Evolutionary conservation across 495 filamentous ascomycete genomes (phyloP).

Genomic region (Hypomontagnella monticulosa): DNA sequence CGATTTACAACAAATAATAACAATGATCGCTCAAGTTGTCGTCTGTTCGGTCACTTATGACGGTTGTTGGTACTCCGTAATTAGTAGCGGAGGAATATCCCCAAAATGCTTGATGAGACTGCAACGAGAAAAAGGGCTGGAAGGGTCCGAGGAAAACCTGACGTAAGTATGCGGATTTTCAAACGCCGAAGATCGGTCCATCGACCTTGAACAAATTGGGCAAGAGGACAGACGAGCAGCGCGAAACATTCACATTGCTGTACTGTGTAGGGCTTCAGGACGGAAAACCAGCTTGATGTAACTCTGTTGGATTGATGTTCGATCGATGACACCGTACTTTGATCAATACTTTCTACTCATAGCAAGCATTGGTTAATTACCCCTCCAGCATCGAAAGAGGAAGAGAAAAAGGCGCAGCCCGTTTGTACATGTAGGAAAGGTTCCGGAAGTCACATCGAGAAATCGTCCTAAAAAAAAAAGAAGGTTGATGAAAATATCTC

Average conservation of each 20-base stretch:
- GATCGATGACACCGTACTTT: constrained; percentile 7
- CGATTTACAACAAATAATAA: constrained; percentile 15
- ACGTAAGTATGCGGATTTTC: constrained; percentile 36
- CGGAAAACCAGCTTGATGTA: constrained; percentile 9
- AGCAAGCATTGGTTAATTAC: neutral
- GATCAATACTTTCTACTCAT: neutral
- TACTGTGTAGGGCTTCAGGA: constrained; percentile 18
- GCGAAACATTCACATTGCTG: neutral
- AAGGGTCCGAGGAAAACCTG: constrained; percentile 37
- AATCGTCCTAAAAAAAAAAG: neutral
- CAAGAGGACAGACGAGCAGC: constrained; percentile 40
- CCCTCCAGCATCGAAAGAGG: too few species aligned
- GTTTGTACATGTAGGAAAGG: neutral
- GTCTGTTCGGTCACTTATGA: constrained; percentile 5
- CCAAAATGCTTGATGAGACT: constrained; percentile 27
- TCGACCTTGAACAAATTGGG: constrained; percentile 36
- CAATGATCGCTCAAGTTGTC: constrained; percentile 27
- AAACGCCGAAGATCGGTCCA: constrained; percentile 40
- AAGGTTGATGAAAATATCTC: constrained; percentile 3
- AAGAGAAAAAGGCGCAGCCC: neutral
- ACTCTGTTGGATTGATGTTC: constrained; percentile 3
- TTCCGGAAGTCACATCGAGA: neutral
- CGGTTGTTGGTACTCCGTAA: constrained; percentile 4
- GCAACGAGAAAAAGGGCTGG: constrained; percentile 27
- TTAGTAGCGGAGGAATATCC: constrained; percentile 30